Evolutionary conservation across 163 green algal species (phyloP).

Genomic region (Coccomyxa subellipsoidea): DNA sequence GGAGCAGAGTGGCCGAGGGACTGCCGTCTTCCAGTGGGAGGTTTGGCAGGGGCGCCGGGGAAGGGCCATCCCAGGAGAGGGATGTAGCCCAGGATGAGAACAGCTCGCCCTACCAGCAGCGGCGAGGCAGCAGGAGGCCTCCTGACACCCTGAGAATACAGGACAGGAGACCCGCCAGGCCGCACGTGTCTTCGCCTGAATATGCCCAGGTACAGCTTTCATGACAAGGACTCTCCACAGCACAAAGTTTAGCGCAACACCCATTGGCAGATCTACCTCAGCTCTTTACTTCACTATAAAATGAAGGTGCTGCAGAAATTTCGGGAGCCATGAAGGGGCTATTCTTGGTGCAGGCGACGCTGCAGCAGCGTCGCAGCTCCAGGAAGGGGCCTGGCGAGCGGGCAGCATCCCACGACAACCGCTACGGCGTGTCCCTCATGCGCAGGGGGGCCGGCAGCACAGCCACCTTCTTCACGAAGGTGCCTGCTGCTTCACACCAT

Average conservation of each 20-base stretch:
- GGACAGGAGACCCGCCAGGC: background rate
- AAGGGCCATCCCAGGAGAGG: background rate
- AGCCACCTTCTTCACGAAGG: slow-evolving; percentile 5
- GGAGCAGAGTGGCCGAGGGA: background rate
- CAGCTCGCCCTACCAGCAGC: background rate
- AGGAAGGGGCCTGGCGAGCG: background rate
- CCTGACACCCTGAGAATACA: background rate
- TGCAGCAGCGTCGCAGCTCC: background rate
- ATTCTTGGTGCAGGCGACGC: background rate
- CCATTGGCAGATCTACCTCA: too few relatives aligned
- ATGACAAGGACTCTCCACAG: too few relatives aligned
- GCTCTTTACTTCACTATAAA: too few relatives aligned
- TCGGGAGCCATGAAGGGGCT: too few relatives aligned
- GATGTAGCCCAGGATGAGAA: background rate
- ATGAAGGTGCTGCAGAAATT: too few relatives aligned
- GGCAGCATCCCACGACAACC: background rate
- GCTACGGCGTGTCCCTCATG: background rate
- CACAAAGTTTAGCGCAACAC: too few relatives aligned
- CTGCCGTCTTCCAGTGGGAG: background rate
- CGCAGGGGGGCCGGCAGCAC: background rate
- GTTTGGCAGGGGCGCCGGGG: background rate
- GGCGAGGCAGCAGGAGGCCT: background rate
- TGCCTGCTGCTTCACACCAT: background rate
- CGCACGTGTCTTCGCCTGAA: background rate
- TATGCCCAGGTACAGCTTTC: background rate